Base-by-base conservation (phyloP, 257 asterid species). In the Nicotiana noctiflora region DNA sequence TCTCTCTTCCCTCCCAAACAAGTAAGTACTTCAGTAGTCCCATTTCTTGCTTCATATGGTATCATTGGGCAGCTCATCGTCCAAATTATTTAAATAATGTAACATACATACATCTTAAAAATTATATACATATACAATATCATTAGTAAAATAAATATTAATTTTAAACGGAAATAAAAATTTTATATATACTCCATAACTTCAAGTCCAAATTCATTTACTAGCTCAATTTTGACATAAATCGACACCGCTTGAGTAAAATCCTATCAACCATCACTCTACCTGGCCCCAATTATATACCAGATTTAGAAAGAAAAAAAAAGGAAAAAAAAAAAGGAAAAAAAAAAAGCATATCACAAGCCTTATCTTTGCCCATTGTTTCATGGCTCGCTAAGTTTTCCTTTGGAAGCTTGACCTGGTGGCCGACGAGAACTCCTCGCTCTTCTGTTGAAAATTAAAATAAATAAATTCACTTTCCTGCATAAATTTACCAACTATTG, bases 371-470 rank as follows among this genome's bases (percentile, higher is more conserved):
- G 23, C 4, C 79, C 44, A 46, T 49, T 25, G 27, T 9, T 49
- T 74, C 19, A 74, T 76, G 60, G 72, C 59, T 34, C 56, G 75
- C 17, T 44, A 32, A 40, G 55, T 37, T 67, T 61, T 81, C 82
- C 82, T 17, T 77, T 65, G 88, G 89, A 89, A 68, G 90, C 89
- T 84, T 86, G 84, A 49, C 97, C 97, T 1, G 97, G 97, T 61
- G 95, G 92, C 85, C 80, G 89, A 56, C 62, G 86, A 63, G 93
- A 90, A 77, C 85, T 90, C 77, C 97, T 94, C 0, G 95, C 89
- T 87, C 86, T 89, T 83, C 97, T 91, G 92, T 83, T 53, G 0
- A 85, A 55, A 40, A 60, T 52, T n/a, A 29, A 79, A 4, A 18
- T 7, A 80, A 68, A 74, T 49, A 23, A 19, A 49, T 29, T 55